phyloP scores from a whole-genome alignment of 2,329 filamentous ascomycete genomes.

The Lomentospora prolificans region DNA sequence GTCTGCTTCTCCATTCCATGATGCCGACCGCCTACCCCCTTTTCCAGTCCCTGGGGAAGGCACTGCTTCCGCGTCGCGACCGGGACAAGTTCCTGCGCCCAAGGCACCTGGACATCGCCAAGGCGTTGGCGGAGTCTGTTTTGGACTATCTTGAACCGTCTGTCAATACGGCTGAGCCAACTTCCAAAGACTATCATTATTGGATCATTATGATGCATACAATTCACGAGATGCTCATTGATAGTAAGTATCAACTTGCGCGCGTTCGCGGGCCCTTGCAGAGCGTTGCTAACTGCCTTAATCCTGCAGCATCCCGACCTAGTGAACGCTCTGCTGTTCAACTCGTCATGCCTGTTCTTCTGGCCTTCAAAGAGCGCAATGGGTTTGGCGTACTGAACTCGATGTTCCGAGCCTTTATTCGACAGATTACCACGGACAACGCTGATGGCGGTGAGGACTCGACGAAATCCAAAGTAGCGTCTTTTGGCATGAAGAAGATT shows the following conservation, averaged over 20 bases:
- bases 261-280: too few relatives aligned
- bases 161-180: constrained; percentile 32
- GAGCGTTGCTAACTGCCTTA: background rate
- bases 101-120: constrained; percentile 45
- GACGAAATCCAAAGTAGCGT: constrained; percentile 37
- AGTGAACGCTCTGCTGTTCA: constrained; percentile 37
- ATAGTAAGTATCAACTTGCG: constrained; percentile 48
- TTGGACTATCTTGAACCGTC: constrained; percentile 53
- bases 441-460: constrained; percentile 32
- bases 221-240: constrained; percentile 69
- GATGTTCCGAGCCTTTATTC: constrained; percentile 60
- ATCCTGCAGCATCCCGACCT: background rate
- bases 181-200: constrained; percentile 62
- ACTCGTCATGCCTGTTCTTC: constrained; percentile 65
- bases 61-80: constrained; percentile 63
- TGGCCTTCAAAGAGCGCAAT: constrained; percentile 74
- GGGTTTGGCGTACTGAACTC: constrained; percentile 66
- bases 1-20: constrained; percentile 67
- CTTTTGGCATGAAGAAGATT: constrained; percentile 65
- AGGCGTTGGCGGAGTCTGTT: constrained; percentile 61
- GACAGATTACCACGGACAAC: constrained; percentile 30
- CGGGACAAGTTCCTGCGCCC: constrained; percentile 50
- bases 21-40: constrained; percentile 74
- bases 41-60: constrained; percentile 76
- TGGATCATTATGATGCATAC: constrained; percentile 74